A percentile compares a stretch with the other conserved stretches of the same genome.
These are phyloP conservation scores for Amaranthus hypochondriacus DNA, from an alignment of 148 eudicot species.

Conservation along the genomic window DNA sequence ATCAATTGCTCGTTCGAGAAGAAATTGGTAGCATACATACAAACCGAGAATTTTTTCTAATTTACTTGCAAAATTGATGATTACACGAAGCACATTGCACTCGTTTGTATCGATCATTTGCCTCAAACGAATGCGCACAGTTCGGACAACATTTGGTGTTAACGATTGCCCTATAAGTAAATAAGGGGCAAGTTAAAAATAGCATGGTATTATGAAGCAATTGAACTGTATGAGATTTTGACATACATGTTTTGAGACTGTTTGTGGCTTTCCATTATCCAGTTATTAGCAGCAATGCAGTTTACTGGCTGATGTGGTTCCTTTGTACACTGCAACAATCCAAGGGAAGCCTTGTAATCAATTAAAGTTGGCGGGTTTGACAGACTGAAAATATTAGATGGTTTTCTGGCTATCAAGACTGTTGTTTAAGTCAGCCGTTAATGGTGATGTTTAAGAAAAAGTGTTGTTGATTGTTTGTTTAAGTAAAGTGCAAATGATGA, in stretches of 20 bases:
- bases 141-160: conserved; percentile 12
- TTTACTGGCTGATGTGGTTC: conserved; percentile 21
- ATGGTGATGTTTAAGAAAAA: too few relatives aligned
- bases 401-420: too few relatives aligned
- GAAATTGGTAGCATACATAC: neutral
- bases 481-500: too few relatives aligned
- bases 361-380: neutral
- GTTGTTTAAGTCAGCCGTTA: too few relatives aligned
- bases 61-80: conserved; percentile 24
- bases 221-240: neutral
- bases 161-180: conserved; percentile 8
- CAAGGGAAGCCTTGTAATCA: neutral
- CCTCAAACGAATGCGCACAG: neutral
- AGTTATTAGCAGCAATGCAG: neutral
- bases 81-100: conserved; percentile 12
- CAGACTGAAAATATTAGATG: too few relatives aligned
- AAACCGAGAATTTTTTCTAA: neutral
- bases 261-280: neutral
- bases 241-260: conserved; percentile 15
- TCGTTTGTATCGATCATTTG: neutral
- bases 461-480: too few relatives aligned
- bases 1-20: neutral
- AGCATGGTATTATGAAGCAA: neutral
- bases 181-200: neutral
- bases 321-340: conserved; percentile 14